Percentiles rank a stretch among this genome's conserved stretches.
Evolutionary conservation across 2,329 filamentous ascomycete genomes (phyloP).

Genomic region (Cytospora chrysosperma): DNA sequence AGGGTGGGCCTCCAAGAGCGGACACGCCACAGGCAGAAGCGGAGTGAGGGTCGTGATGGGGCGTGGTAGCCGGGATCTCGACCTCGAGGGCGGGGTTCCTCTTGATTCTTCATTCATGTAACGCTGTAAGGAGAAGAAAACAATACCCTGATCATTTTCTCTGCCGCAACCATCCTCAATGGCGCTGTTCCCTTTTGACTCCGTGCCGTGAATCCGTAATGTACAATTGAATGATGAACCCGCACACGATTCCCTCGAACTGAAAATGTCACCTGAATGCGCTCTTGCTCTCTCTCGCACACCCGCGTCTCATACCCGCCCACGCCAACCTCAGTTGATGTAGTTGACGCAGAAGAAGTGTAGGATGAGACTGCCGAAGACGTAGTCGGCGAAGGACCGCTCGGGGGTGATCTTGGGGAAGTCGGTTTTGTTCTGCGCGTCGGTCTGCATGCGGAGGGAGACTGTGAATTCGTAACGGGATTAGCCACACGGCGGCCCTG

Average conservation of each 20-base stretch:
- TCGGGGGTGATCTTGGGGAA: constrained; percentile 77
- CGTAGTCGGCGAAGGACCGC: constrained; percentile 93
- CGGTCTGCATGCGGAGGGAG: constrained; percentile 87
- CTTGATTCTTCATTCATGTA: not conserved
- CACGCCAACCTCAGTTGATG: constrained; percentile 71
- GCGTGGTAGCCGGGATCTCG: not conserved
- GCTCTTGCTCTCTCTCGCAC: not conserved
- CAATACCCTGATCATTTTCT: constrained; percentile 19
- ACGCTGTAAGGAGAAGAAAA: not conserved
- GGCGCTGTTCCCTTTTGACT: not conserved
- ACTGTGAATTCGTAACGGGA: constrained; percentile 39
- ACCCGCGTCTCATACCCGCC: not conserved
- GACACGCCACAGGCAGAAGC: constrained; percentile 34
- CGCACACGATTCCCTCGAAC: not conserved
- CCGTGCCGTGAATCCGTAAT: constrained; percentile 11
- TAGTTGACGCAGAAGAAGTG: constrained; percentile 99
- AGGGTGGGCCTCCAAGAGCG: constrained; percentile 36
- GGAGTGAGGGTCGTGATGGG: not conserved
- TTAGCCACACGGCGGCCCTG: not conserved
- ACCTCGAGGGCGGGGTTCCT: not conserved
- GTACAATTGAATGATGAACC: constrained; percentile 2
- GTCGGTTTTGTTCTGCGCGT: constrained; percentile 74
- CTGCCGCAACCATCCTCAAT: constrained; percentile 2
- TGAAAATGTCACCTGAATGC: not conserved
- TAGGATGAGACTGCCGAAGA: constrained; percentile 90